A percentile compares a stretch with the other conserved stretches of the same genome.
phyloP scores from a whole-genome alignment of 805 yeast species.

The Wickerhamomyces sydowiorum region DNA sequence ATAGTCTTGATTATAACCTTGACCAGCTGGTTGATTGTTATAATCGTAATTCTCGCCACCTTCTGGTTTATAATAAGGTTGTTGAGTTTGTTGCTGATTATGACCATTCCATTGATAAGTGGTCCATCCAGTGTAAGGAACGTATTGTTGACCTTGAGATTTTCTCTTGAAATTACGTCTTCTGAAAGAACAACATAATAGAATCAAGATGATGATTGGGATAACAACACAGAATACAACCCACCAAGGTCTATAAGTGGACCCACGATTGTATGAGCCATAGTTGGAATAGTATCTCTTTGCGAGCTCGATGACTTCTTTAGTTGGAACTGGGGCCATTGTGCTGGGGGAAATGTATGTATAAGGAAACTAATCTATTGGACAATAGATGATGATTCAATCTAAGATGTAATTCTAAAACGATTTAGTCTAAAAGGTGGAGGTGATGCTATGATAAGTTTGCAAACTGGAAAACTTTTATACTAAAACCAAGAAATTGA shows the following conservation, averaged over 20 bases:
- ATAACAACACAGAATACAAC: conserved; percentile 1
- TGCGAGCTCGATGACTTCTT: not conserved
- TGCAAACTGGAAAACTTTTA: too few species aligned
- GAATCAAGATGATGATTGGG: not conserved
- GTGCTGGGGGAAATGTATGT: too few species aligned
- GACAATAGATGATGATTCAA: too few species aligned
- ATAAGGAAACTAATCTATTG: too few species aligned
- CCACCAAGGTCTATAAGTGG: conserved; percentile 2
- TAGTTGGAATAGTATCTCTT: not conserved
- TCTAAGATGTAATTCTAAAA: too few species aligned
- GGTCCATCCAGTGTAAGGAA: conserved; percentile 2
- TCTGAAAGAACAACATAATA: not conserved
- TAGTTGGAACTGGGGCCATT: conserved; percentile 1
- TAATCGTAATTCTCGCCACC: not conserved
- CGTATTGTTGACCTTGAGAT: not conserved
- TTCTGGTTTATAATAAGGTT: not conserved
- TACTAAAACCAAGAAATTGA: too few species aligned
- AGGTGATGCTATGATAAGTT: too few species aligned
- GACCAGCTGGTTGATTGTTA: not conserved
- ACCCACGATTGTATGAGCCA: not conserved
- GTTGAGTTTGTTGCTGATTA: conserved; percentile 1
- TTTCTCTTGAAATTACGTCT: conserved; percentile 3
- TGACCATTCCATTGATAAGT: not conserved
- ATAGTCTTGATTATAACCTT: not conserved
- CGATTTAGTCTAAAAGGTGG: too few species aligned